Evolutionary conservation across 2,329 filamentous ascomycete genomes (phyloP), one percentile per base, ranked within the genome.

Genomic region (Domatiomyces globalis): DNA sequence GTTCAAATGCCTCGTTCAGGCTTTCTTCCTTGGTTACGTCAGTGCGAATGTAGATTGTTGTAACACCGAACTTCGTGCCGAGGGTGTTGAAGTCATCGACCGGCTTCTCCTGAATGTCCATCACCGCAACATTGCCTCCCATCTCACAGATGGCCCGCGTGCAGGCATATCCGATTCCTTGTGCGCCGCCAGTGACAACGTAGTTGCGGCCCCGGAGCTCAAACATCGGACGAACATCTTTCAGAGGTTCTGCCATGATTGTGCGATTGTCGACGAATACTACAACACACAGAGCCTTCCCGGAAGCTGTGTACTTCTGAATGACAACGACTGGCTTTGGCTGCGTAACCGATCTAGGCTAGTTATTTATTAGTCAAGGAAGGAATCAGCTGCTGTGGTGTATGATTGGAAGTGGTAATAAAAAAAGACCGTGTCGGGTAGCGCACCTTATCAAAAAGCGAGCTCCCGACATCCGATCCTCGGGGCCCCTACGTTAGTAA

Each of bases 41-140:
- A 58, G 70, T 71, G 50, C 73, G 61, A 51, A 75, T 61, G 60
- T 71, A 75, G 48, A 67, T 64, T 17, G 76, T 61, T 51, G 69
- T 68, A 9, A 71, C 53, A n/a, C 48, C 69, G 56, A 69, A 67
- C 8, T 65, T 63, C 56, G 70, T 69, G 46, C 66, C 62, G 6
- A 73, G 57, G 10, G 59, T 63, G 5, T 50, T 49, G 49, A 66
- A 67, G 5, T 67, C 64, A 12, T 64, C 63, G 12, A 60, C 61
- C 0, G 65, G 65, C 25, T 65, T 33, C 10, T 53, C 44, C 29
- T 49, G 51, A 7, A 53, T n/a, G 46, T 55, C 68, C 48, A 67
- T 49, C 4, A 70, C 63, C 1, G 66, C 66, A 5, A 70, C 66
- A 44, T 69, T 68, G 5, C 69, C 69, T 17, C 67, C 69, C 61